These are phyloP conservation scores for Picochlorum sp. DNA, from an alignment of 139 green algal species.

Conservation along the genomic window DNA sequence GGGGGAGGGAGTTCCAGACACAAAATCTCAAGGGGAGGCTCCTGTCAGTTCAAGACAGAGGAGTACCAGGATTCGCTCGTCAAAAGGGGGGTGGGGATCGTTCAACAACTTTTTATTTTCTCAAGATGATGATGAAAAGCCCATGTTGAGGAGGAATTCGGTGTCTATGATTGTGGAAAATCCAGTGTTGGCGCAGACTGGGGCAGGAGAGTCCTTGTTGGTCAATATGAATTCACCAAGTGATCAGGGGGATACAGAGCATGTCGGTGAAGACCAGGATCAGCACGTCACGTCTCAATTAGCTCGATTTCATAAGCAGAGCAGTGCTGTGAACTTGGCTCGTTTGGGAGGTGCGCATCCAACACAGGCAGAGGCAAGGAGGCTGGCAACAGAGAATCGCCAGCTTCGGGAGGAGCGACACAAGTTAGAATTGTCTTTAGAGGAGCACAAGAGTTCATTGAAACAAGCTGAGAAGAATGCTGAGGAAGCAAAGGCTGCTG, in stretches of 20 bases:
- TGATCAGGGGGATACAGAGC: slow-evolving; percentile 24
- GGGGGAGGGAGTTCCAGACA: slow-evolving; percentile 17
- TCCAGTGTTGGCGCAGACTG: slow-evolving; percentile 32
- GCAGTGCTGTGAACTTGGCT: slow-evolving; percentile 28
- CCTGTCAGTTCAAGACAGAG: slow-evolving; percentile 37
- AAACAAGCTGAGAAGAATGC: slow-evolving; percentile 9
- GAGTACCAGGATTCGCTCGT: slow-evolving; percentile 2
- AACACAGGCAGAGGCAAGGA: slow-evolving; percentile 19
- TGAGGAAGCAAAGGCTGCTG: slow-evolving; percentile 8
- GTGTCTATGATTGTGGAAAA: slow-evolving; percentile 44
- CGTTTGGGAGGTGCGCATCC: slow-evolving; percentile 8
- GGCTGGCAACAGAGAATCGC: slow-evolving; percentile 25
- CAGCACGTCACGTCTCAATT: background rate
- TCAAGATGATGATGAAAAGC: slow-evolving; percentile 1
- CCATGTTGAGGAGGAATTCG: slow-evolving; percentile 36
- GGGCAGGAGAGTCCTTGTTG: slow-evolving; percentile 19
- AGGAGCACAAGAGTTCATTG: slow-evolving; percentile 24
- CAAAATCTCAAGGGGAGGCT: slow-evolving; percentile 30
- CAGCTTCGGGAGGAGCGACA: slow-evolving; percentile 29
- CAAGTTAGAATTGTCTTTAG: slow-evolving; percentile 22
- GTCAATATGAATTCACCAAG: slow-evolving; percentile 18
- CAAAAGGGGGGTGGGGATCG: background rate
- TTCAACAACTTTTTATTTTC: too few species aligned
- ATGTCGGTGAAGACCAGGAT: background rate
- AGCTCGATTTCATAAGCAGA: slow-evolving; percentile 18